A percentile compares a stretch with the other conserved stretches of the same genome.
phyloP scores from a whole-genome alignment of 2,329 filamentous ascomycete genomes.

The Fusarium mundagurra region DNA sequence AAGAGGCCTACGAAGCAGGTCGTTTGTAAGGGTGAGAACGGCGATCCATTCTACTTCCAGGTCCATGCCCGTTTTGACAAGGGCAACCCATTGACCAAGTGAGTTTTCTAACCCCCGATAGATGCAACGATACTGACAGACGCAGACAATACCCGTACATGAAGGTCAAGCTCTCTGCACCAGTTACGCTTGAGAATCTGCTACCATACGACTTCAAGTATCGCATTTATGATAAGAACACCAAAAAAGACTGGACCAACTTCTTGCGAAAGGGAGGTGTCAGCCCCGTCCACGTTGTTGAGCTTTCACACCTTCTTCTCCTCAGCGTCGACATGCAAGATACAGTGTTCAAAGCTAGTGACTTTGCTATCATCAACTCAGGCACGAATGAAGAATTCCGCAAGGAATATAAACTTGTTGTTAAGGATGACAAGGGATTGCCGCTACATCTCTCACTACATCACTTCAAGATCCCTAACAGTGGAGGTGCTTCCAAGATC shows the following conservation, averaged over 20 bases:
- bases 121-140: slow-evolving; percentile 18
- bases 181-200: slow-evolving; percentile 92
- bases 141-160: slow-evolving; percentile 88
- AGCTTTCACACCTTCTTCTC: slow-evolving; percentile 90
- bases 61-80: slow-evolving; percentile 87
- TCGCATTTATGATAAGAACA: slow-evolving; percentile 98
- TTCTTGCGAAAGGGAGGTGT: slow-evolving; percentile 96
- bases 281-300: slow-evolving; percentile 96
- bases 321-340: slow-evolving; percentile 98
- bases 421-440: slow-evolving; percentile 86
- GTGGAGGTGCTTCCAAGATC: slow-evolving; percentile 94
- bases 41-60: slow-evolving; percentile 96
- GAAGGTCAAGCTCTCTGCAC: slow-evolving; percentile 89
- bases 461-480: slow-evolving; percentile 89
- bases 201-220: slow-evolving; percentile 99
- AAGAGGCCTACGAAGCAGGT: slow-evolving; percentile 86
- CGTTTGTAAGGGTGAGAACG: slow-evolving; percentile 86
- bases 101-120: slow-evolving; percentile 40
- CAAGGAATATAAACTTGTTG: slow-evolving; percentile 79
- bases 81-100: slow-evolving; percentile 82
- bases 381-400: slow-evolving; percentile 88
- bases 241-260: slow-evolving; percentile 98
- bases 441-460: slow-evolving; percentile 85
- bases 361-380: slow-evolving; percentile 97
- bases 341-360: slow-evolving; percentile 91